Evolutionary conservation across 2,329 filamentous ascomycete species (phyloP).

Genomic region (Cryphonectria carpinicola): DNA sequence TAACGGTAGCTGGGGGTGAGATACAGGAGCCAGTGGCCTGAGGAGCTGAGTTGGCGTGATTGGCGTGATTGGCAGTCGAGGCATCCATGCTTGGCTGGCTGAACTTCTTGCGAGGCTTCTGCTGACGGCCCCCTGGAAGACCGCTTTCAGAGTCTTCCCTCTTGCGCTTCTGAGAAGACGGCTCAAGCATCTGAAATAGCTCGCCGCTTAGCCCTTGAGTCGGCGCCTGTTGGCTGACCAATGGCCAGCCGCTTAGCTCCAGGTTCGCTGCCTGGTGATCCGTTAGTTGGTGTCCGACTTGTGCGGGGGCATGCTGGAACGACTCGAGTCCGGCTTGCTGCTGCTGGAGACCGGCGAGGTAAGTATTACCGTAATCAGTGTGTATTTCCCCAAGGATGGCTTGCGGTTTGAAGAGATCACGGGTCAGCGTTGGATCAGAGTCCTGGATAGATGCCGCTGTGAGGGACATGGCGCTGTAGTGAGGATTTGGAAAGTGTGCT

Average conservation of each 20-base stretch:
- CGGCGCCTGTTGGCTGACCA: slow-evolving; percentile 11
- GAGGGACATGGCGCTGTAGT: slow-evolving; percentile 2
- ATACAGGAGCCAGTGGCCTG: slow-evolving; percentile 26
- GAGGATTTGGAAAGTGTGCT: slow-evolving; percentile 11
- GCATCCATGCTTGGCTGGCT: not conserved
- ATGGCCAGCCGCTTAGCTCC: slow-evolving; percentile 7
- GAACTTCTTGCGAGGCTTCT: not conserved
- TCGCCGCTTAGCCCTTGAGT: slow-evolving; percentile 6
- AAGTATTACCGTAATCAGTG: slow-evolving; percentile 14
- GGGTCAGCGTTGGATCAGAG: slow-evolving; percentile 9
- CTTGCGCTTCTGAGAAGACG: not conserved
- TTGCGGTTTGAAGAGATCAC: slow-evolving; percentile 12
- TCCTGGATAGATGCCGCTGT: not conserved
- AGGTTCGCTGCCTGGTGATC: slow-evolving; percentile 7
- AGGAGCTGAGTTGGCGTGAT: slow-evolving; percentile 45
- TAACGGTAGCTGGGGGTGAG: slow-evolving; percentile 7
- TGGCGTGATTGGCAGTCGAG: slow-evolving; percentile 47
- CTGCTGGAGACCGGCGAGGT: slow-evolving; percentile 2
- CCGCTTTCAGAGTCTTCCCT: not conserved
- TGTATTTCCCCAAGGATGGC: slow-evolving; percentile 1
- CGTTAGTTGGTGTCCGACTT: slow-evolving; percentile 6
- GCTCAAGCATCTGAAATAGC: not conserved
- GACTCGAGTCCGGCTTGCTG: slow-evolving; percentile 4
- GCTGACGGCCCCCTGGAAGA: not conserved
- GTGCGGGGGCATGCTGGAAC: slow-evolving; percentile 11